Evolutionary conservation across 306 rosid genomes (phyloP).

Genomic region (Medicago truncatula): DNA sequence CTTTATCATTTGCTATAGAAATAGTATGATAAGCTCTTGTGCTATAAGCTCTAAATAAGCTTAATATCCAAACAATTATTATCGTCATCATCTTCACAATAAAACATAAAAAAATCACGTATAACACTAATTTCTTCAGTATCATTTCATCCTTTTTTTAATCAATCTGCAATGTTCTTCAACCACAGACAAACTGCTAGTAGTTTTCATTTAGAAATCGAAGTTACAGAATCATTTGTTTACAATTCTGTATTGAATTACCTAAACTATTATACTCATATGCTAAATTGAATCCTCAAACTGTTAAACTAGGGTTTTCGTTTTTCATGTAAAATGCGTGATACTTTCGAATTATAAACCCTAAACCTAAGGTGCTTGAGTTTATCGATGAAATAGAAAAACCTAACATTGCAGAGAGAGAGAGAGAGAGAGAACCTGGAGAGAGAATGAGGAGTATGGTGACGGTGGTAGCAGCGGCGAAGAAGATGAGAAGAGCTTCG

Average conservation of each 20-base stretch:
- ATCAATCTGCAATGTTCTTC: background rate
- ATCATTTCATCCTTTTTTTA: background rate
- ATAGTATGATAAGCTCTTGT: too few species aligned
- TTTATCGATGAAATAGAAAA: conserved; percentile 9
- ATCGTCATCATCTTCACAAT: background rate
- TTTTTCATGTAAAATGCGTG: conserved; percentile 9
- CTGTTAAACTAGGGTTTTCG: conserved; percentile 31
- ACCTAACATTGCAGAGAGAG: conserved; percentile 21
- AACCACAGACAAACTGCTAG: background rate
- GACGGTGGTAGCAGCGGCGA: conserved; percentile 33
- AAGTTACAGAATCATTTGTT: conserved; percentile 3
- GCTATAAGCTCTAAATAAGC: too few species aligned
- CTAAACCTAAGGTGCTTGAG: conserved; percentile 25
- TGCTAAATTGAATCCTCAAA: conserved; percentile 13
- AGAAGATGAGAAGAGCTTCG: conserved; percentile 16
- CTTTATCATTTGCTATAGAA: too few species aligned
- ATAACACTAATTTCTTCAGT: background rate
- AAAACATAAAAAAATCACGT: background rate
- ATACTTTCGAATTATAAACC: conserved; percentile 19
- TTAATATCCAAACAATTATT: background rate
- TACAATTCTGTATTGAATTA: background rate
- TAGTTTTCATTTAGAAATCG: conserved; percentile 14
- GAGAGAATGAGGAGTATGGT: background rate
- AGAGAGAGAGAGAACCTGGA: conserved; percentile 40
- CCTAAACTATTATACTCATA: background rate